Base-by-base conservation (phyloP, 495 filamentous ascomycete species). In the Hypoxylon rickii region DNA sequence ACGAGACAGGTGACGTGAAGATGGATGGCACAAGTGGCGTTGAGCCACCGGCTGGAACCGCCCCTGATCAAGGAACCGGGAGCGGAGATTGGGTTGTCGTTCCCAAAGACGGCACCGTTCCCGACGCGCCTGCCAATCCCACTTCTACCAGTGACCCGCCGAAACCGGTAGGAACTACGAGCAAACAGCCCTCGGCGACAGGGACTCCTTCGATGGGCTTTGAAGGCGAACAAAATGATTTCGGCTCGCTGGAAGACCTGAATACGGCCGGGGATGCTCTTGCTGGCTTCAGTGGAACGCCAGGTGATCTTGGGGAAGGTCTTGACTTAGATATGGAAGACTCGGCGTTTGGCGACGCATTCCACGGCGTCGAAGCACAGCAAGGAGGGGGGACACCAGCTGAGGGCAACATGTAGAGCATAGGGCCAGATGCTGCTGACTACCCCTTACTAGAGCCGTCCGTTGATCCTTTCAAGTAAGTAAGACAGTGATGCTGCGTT, bases 1-100 rank as follows among this genome's bases (percentile, higher is more conserved):
- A 65, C 16, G 50, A 64, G 4, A 33, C 65, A 20, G 63, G 59
- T 3, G 70, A 70, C 40, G 49, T 67, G 20, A 66, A 61, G 21
- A 78, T 78, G 76, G 64, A 68, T 16, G 70, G 70, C 17, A 63
- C 64, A 38, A 61, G 65, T 18, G 55, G 43, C 12, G 18, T 43
- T 12, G 22, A 69, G n/a, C 49, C 48, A 39, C 19, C 47, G 21
- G 21, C 54, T 18, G 48, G 48, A 13, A 68, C 70, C 11, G 70
- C 66, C 0, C 64, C 73, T 7, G 73, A 77, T 47, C 70, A 75
- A 39, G 71, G 68, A 5, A 73, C 74, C 2, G 74, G 72, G 20
- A 74, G 67, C 13, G 78, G 75, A 19, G 79, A 83, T 41, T 83
- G 79, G 79, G 76, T 83, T 6, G 74, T 83, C 8, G 74, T 81